A percentile compares a stretch with the other conserved stretches of the same genome.
Conservation (phyloP, 768 basidiomycete genomes). For the Cyclocybe aegerita region DNA sequence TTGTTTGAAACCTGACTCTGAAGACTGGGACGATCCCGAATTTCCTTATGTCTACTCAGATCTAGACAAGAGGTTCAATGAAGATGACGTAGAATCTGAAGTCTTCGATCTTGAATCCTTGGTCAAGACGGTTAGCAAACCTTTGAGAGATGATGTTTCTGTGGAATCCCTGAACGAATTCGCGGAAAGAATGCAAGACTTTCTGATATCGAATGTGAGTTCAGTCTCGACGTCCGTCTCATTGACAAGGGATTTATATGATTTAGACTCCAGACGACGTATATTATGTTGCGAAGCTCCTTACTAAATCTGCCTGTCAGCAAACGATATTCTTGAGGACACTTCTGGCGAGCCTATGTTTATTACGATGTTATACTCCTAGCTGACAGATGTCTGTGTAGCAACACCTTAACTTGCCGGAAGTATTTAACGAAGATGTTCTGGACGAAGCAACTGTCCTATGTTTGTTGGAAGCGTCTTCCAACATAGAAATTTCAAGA, state of each 20-base stretch:
- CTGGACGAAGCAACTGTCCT: slow-evolving; percentile 56
- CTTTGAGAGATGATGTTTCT: slow-evolving; percentile 57
- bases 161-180: slow-evolving; percentile 52
- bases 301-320: slow-evolving; percentile 68
- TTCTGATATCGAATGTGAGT: slow-evolving; percentile 58
- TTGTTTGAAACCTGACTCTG: slow-evolving; percentile 72
- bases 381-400: slow-evolving; percentile 20
- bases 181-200: slow-evolving; percentile 52
- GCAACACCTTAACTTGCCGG: slow-evolving; percentile 56
- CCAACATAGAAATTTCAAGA: slow-evolving; percentile 64
- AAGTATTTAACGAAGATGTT: slow-evolving; percentile 51
- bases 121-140: slow-evolving; percentile 50
- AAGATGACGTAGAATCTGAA: slow-evolving; percentile 22
- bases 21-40: slow-evolving; percentile 77
- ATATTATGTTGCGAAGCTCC: slow-evolving; percentile 58
- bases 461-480: slow-evolving; percentile 60
- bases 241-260: neutral
- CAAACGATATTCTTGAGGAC: slow-evolving; percentile 54
- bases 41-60: slow-evolving; percentile 74
- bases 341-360: slow-evolving; percentile 34
- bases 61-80: slow-evolving; percentile 30
- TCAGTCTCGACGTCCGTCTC: neutral
- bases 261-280: slow-evolving; percentile 52
- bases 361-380: neutral
- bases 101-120: slow-evolving; percentile 61